Base-by-base conservation (phyloP, 768 basidiomycete species). In the Agrocybe praecox region DNA sequence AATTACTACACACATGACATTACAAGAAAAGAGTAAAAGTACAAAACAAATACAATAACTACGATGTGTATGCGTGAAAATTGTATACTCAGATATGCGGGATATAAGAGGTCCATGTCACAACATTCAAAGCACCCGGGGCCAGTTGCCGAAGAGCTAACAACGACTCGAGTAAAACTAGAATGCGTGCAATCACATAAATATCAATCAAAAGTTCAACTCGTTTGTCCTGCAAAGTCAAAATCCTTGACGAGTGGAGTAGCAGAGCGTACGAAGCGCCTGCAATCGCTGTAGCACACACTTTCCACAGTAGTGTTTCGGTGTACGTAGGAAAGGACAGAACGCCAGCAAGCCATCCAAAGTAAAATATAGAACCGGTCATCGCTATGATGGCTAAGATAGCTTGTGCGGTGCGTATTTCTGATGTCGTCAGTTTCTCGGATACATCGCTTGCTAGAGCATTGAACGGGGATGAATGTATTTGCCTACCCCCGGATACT, bases 301-400 rank as follows among this genome's bases (percentile, higher is more conserved):
- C 32, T 6, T 53, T 52, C 62, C 62, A 63, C 29, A 58, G 43
- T 5, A 52, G 4, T 15, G 14, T 29, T 45, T 61, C 59, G 21
- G 44, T n/a, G 19, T 19, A 9, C 3, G 56, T 43, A 9, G 62
- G 50, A 34, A 63, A 63, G n/a, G 5, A 6, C 3, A 40, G n/a
- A n/a, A n/a, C 4, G 36, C 36, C 36, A 14, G n/a, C 5, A 15
- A 40, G 5, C 36, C 36, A 40, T n/a, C 15, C 12, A 15, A 58
- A 61, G 21, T 42, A 19, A 59, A 56, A 63, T 34, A 49, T 56
- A 33, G 61, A 52, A 34, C 53, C 53, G 34, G 58, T 60, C 11
- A 64, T 46, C 12, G 52, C 59, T 9, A 57, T 59, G 26, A 64
- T 59, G 14, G 56, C 42, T n/a, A 18, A 34, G 14, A 49, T 51